Conservation (phyloP, 1,139 yeast species). For the Hyphopichia buzzinii region DNA sequence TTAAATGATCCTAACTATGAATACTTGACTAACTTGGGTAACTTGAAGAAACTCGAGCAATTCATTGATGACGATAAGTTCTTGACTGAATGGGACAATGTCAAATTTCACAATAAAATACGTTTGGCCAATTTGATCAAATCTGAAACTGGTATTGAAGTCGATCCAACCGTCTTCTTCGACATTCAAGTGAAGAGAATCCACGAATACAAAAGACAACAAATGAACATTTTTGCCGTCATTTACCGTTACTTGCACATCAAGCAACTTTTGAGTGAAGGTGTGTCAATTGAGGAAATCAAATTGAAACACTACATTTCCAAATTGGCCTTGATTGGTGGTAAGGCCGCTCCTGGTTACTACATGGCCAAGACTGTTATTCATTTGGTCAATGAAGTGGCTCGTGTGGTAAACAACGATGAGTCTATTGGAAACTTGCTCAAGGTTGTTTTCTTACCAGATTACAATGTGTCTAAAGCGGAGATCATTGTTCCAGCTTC, state of each 20-base stretch:
- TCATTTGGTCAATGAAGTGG: slow-evolving; percentile 79
- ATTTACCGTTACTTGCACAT: slow-evolving; percentile 78
- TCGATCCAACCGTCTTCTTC: slow-evolving; percentile 73
- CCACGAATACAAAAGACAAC: slow-evolving; percentile 95
- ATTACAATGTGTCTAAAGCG: slow-evolving; percentile 91
- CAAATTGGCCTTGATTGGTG: slow-evolving; percentile 83
- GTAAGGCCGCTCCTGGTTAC: slow-evolving; percentile 96
- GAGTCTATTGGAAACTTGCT: slow-evolving; percentile 68
- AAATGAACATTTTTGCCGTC: slow-evolving; percentile 85
- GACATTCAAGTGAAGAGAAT: slow-evolving; percentile 94
- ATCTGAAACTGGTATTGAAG: slow-evolving; percentile 62
- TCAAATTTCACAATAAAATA: slow-evolving; percentile 69
- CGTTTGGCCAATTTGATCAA: slow-evolving; percentile 71
- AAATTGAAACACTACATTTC: slow-evolving; percentile 60
- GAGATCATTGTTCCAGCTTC: slow-evolving; percentile 89
- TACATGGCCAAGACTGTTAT: slow-evolving; percentile 92
- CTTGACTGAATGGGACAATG: slow-evolving; percentile 66
- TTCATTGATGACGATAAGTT: slow-evolving; percentile 68
- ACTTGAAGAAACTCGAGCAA: slow-evolving; percentile 65
- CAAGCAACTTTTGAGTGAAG: slow-evolving; percentile 58
- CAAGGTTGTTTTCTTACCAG: slow-evolving; percentile 87
- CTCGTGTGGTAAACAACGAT: slow-evolving; percentile 78
- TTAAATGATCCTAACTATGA: slow-evolving; percentile 63
- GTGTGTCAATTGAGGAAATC: slow-evolving; percentile 55
- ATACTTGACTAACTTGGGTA: slow-evolving; percentile 66